Evolutionary conservation across 2,329 filamentous ascomycete species (phyloP).

Genomic region (Neofusicoccum sp.): DNA sequence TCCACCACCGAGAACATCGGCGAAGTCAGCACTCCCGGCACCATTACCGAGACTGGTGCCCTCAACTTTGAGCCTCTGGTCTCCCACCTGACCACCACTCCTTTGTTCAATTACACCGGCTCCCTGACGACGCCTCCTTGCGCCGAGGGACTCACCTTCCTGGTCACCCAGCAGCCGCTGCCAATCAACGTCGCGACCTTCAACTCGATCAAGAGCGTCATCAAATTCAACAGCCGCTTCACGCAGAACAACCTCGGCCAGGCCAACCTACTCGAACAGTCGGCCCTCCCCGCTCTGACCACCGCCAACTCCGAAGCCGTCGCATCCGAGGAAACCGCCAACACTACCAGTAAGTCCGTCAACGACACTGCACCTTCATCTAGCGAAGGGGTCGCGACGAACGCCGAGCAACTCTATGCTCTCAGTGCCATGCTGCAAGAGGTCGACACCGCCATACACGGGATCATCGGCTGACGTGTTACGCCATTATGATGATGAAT

Average conservation of each 20-base stretch:
- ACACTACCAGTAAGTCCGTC: not conserved
- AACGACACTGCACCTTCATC: not conserved
- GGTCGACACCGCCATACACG: not conserved
- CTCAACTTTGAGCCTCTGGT: slow-evolving; percentile 47
- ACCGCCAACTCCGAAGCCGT: slow-evolving; percentile 13
- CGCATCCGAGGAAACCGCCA: not conserved
- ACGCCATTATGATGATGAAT: not conserved
- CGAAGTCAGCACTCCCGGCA: slow-evolving; percentile 42
- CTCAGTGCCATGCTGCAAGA: not conserved
- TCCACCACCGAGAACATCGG: slow-evolving; percentile 35
- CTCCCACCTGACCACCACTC: slow-evolving; percentile 36
- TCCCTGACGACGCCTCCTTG: slow-evolving; percentile 64
- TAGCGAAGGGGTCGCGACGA: not conserved
- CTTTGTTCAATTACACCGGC: slow-evolving; percentile 54
- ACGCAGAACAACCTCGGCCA: slow-evolving; percentile 51
- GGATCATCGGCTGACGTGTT: not conserved
- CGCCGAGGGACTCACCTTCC: slow-evolving; percentile 55
- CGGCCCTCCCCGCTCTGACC: not conserved
- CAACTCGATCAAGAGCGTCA: slow-evolving; percentile 52
- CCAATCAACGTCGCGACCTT: slow-evolving; percentile 50
- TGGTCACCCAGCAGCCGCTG: slow-evolving; percentile 51
- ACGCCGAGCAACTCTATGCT: not conserved
- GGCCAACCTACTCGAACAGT: slow-evolving; percentile 41
- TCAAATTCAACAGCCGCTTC: slow-evolving; percentile 57
- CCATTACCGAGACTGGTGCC: slow-evolving; percentile 33